A percentile compares a stretch with the other conserved stretches of the same genome.
phyloP scores from a whole-genome alignment of 306 rosid genomes.

The Quercus engelmannii region DNA sequence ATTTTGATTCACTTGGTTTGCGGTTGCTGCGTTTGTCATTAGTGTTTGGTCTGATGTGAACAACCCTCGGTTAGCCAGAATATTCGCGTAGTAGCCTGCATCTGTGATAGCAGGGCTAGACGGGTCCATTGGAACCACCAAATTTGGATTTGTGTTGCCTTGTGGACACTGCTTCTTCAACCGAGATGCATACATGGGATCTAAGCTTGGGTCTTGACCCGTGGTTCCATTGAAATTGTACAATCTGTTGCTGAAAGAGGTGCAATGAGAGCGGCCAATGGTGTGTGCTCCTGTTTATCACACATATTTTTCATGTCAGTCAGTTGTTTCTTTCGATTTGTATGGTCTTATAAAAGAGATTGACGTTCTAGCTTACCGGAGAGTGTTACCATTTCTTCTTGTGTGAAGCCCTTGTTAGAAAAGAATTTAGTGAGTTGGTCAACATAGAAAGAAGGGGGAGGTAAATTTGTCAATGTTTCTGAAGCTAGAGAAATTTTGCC shows the following conservation, averaged over 20 bases:
- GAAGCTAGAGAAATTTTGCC: slow-evolving; percentile 59
- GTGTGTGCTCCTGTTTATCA: slow-evolving; percentile 62
- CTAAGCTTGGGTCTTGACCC: slow-evolving; percentile 59
- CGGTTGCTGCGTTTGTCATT: slow-evolving; percentile 35
- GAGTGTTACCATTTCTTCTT: slow-evolving; percentile 78
- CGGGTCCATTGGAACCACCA: slow-evolving; percentile 69
- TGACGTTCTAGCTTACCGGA: slow-evolving; percentile 42
- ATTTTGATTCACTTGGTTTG: slow-evolving; percentile 42
- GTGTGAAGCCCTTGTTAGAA: slow-evolving; percentile 60
- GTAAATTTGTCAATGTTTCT: slow-evolving; percentile 51
- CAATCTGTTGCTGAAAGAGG: slow-evolving; percentile 48
- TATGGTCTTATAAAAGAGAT: neutral
- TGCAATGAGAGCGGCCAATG: slow-evolving; percentile 68
- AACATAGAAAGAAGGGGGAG: slow-evolving; percentile 54
- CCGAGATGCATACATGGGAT: slow-evolving; percentile 36
- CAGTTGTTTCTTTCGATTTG: neutral
- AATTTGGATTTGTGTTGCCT: slow-evolving; percentile 41
- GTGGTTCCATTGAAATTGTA: slow-evolving; percentile 57
- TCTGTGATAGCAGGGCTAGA: slow-evolving; percentile 42
- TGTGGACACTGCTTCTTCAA: slow-evolving; percentile 63
- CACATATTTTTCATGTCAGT: neutral
- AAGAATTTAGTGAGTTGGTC: slow-evolving; percentile 58
- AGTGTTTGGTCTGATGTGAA: slow-evolving; percentile 71
- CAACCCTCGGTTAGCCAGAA: slow-evolving; percentile 45
- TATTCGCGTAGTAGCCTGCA: slow-evolving; percentile 33